Evolutionary conservation across 2,329 filamentous ascomycete genomes (phyloP).

Genomic region (Neopestalotiopsis sp.): DNA sequence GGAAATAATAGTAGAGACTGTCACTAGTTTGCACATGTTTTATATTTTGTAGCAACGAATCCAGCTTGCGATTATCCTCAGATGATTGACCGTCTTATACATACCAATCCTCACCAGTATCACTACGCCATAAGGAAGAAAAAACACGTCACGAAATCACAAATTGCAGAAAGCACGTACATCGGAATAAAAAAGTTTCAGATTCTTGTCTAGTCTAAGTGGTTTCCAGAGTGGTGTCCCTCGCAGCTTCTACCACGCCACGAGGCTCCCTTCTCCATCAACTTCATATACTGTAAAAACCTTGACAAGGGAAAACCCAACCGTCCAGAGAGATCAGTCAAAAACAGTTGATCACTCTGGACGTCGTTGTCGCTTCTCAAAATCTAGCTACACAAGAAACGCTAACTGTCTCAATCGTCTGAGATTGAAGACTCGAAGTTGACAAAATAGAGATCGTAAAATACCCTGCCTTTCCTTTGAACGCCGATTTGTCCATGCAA

Average conservation of each 20-base stretch:
- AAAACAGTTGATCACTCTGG: neutral
- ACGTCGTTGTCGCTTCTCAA: neutral
- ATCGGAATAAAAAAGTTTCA: neutral
- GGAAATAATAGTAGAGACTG: too few species aligned
- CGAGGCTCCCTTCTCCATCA: neutral
- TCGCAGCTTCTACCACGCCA: neutral
- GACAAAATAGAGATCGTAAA: neutral
- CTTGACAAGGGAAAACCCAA: neutral
- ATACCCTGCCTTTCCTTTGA: conserved; percentile 8
- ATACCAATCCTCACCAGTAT: too few species aligned
- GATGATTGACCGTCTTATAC: too few species aligned
- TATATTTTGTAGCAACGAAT: too few species aligned
- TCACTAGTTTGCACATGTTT: too few species aligned
- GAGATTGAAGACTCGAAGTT: neutral
- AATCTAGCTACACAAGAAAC: neutral
- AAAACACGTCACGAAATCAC: neutral
- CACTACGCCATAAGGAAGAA: too few species aligned
- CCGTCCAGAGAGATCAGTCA: neutral
- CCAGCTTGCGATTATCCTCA: too few species aligned
- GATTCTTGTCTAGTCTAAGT: neutral
- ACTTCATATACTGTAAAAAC: neutral
- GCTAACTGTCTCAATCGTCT: neutral
- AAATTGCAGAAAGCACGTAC: neutral
- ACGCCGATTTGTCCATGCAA: conserved; percentile 10
- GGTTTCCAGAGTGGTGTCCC: neutral